Conservation (phyloP, 768 basidiomycete species). For the Tulasnella calospora region DNA sequence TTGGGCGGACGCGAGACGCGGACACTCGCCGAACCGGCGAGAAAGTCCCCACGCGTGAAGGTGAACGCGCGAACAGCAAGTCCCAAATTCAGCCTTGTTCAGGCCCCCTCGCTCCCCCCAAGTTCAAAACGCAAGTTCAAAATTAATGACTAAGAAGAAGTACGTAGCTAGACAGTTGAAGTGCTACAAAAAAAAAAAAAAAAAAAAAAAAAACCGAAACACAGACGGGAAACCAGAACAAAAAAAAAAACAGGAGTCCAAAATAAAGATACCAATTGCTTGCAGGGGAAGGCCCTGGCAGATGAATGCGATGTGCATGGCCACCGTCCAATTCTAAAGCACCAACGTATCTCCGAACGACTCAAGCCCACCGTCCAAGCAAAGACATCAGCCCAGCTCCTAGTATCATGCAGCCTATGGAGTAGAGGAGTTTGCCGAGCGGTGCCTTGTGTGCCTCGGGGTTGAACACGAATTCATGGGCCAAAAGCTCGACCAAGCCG, state of each 20-base stretch:
- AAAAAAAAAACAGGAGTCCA: background rate
- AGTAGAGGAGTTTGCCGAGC: conserved; percentile 61
- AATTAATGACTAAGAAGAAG: too few species aligned
- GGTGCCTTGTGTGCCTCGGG: conserved; percentile 74
- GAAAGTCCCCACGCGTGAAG: background rate
- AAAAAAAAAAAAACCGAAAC: too few species aligned
- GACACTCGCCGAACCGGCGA: background rate
- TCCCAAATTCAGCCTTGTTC: background rate
- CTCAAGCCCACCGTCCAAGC: conserved; percentile 80
- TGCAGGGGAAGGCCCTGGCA: too few species aligned
- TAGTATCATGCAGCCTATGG: conserved; percentile 68
- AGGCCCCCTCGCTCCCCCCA: background rate
- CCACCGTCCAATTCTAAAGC: background rate
- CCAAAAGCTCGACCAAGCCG: conserved; percentile 83
- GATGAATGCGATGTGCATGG: background rate
- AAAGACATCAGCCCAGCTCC: conserved; percentile 89
- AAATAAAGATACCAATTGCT: background rate
- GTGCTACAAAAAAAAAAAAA: too few species aligned
- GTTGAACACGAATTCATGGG: conserved; percentile 92
- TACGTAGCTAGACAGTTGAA: too few species aligned
- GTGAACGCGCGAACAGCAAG: background rate
- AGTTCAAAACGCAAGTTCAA: background rate
- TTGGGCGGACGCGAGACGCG: background rate
- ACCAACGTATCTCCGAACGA: background rate
- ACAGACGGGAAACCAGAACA: too few species aligned